A percentile compares a stretch with the other conserved stretches of the same genome.
These are phyloP conservation scores for Phellopilus nigrolimitatus DNA, from an alignment of 1,284 basidiomycete species.

Conservation along the genomic window DNA sequence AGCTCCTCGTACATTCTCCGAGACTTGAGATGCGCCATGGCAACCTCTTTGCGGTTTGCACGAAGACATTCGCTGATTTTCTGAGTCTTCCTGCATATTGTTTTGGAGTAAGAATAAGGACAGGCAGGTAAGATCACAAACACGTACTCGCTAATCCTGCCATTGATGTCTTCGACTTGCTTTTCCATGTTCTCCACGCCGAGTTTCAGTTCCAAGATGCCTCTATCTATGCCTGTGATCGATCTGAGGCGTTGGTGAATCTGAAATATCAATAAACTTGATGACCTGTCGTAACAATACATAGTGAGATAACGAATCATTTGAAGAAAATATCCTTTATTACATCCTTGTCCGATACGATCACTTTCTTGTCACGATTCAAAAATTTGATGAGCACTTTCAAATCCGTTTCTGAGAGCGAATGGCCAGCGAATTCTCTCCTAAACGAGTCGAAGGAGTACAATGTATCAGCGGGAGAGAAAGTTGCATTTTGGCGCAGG, in stretches of 20 bases:
- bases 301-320: constrained; percentile 5
- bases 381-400: constrained; percentile 74
- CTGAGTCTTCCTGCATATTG: constrained; percentile 51
- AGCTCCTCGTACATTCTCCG: constrained; percentile 80
- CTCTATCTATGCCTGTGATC: constrained; percentile 68
- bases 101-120: neutral
- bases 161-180: constrained; percentile 64
- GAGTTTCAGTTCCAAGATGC: constrained; percentile 69
- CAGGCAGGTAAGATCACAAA: neutral
- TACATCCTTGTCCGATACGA: constrained; percentile 66
- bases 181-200: constrained; percentile 60
- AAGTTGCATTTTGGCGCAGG: constrained; percentile 42
- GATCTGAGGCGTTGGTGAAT: constrained; percentile 21
- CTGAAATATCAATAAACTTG: constrained; percentile 56
- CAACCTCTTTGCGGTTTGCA: constrained; percentile 67
- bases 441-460: constrained; percentile 64
- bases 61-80: constrained; percentile 64
- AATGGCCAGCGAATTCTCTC: constrained; percentile 48
- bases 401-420: constrained; percentile 56
- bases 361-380: constrained; percentile 63
- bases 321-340: constrained; percentile 24
- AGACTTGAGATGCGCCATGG: constrained; percentile 71
- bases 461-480: constrained; percentile 57
- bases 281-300: constrained; percentile 48
- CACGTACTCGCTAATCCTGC: constrained; percentile 62